phyloP scores from a whole-genome alignment of 352 stramenopile genomes.

The Saprolegnia diclina region DNA sequence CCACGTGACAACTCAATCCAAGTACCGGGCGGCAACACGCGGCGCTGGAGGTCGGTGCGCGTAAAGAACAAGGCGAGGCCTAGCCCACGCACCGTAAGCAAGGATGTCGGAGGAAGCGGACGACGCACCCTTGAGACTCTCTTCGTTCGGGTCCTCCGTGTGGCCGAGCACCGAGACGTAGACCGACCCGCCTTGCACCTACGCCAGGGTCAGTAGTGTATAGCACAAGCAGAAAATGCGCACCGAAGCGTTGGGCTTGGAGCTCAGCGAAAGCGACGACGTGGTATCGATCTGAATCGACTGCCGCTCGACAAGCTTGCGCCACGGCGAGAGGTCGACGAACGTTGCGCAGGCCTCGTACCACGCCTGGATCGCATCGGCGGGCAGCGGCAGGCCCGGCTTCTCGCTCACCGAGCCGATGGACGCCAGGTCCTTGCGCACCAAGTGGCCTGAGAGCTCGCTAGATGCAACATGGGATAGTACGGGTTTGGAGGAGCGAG shows the following conservation, averaged over 20 bases:
- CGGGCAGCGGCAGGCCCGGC: constrained; percentile 40
- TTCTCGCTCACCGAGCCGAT: constrained; percentile 73
- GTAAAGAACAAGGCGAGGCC: constrained; percentile 79
- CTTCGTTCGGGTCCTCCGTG: constrained; percentile 25
- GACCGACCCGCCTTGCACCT: constrained; percentile 24
- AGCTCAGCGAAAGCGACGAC: constrained; percentile 18
- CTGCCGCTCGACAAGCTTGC: constrained; percentile 59
- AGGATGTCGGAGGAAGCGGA: neutral
- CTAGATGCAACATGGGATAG: constrained; percentile 29
- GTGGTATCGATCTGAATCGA: constrained; percentile 69
- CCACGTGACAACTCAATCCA: neutral
- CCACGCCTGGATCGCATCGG: constrained; percentile 51
- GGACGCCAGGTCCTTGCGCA: constrained; percentile 74
- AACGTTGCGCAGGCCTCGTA: constrained; percentile 53
- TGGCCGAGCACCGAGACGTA: constrained; percentile 24
- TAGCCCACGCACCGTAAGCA: constrained; percentile 13
- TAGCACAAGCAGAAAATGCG: neutral
- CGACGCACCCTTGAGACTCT: constrained; percentile 19
- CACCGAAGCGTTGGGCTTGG: constrained; percentile 22
- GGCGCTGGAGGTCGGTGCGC: constrained; percentile 61
- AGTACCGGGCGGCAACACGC: constrained; percentile 44
- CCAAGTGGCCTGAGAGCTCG: constrained; percentile 71
- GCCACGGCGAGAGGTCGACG: constrained; percentile 61
- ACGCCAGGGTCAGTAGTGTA: neutral
- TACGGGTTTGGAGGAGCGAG: too few species aligned